Base-by-base conservation (phyloP, 768 basidiomycete genomes). In the Lenzites betulinus region DNA sequence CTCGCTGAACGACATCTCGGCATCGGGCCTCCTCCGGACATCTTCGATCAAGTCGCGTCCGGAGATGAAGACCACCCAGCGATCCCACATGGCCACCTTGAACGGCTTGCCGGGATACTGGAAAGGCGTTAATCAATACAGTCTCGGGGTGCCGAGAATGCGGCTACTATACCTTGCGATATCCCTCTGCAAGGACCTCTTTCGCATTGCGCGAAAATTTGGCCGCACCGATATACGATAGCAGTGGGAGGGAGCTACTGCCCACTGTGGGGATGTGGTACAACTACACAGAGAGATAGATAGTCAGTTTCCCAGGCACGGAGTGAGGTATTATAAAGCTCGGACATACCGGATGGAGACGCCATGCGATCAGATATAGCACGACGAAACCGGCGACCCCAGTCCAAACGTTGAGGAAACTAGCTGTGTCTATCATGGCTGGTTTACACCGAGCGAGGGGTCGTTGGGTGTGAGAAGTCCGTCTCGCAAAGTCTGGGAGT, bases 1-100 rank as follows among this genome's bases (percentile, higher is more conserved):
- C 20, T 76, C 74, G 58, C 66, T 60, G 52, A 78, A 74, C 28
- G 81, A 82, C 5, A 83, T 69, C 26, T 75, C 73, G n/a, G 80
- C 73, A 49, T 82, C 81, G 6, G 77, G 73, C n/a, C 78, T 77
- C 58, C 70, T 78, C 23, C 81, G 76, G 18, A 87, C 65, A 42
- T 86, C 85, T 7, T 85, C 80, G 13, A 84, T 69, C 47, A 78
- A 71, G 25, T 77, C 60, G 0, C 73, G 69, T 1, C 81, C 78
- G 20, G 74, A 74, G 22, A 79, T 68, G 7, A 85, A 67, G 22
- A 83, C 73, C 15, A 77, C 59, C 83, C 83, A 85, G 50, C 74
- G 70, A 39, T 78, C 71, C 42, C 80, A 66, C 43, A 71, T 71
- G 0, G 82, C 70, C 5, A 84, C 70, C 67, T 78, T 80, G 70